A percentile compares a stretch with the other conserved stretches of the same genome.
These are phyloP conservation scores for Taphrina communis DNA, from an alignment of 1,139 yeast genomes.

Conservation along the genomic window DNA sequence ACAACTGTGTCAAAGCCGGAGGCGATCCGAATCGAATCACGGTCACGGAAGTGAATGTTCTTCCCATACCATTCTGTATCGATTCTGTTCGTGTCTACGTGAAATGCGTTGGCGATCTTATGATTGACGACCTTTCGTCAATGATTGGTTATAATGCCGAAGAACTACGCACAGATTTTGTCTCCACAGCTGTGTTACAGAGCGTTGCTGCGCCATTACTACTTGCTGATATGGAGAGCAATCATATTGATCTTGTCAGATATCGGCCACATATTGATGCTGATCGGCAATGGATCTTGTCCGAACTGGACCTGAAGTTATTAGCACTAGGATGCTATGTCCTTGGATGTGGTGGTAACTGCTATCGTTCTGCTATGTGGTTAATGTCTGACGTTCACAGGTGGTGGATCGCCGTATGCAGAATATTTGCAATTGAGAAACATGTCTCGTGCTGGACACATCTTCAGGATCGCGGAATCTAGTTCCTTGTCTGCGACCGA, in stretches of 20 bases:
- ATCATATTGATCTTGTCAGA: constrained; percentile 42
- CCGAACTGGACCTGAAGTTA: constrained; percentile 55
- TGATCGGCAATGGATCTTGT: constrained; percentile 55
- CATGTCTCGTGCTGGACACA: constrained; percentile 52
- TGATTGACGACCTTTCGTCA: not conserved
- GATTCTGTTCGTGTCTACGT: constrained; percentile 45
- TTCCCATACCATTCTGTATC: constrained; percentile 46
- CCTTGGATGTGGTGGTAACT: constrained; percentile 55
- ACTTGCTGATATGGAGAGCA: not conserved
- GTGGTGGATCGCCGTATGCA: constrained; percentile 60
- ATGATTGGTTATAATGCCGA: not conserved
- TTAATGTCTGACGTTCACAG: constrained; percentile 45
- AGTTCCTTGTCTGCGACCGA: constrained; percentile 48
- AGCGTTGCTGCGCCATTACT: not conserved
- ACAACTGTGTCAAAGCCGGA: constrained; percentile 44
- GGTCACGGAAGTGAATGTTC: constrained; percentile 45
- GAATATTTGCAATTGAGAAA: constrained; percentile 53
- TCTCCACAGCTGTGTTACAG: not conserved
- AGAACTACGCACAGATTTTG: not conserved
- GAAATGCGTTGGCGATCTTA: constrained; percentile 47
- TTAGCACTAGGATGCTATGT: constrained; percentile 57
- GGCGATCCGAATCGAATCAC: constrained; percentile 43
- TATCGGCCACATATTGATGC: constrained; percentile 54
- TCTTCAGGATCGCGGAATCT: constrained; percentile 53
- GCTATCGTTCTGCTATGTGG: not conserved